Percentiles rank a stretch among this genome's conserved stretches.
Evolutionary conservation across 305 asterid species (phyloP).

Genomic region (Fraxinus albicans): DNA sequence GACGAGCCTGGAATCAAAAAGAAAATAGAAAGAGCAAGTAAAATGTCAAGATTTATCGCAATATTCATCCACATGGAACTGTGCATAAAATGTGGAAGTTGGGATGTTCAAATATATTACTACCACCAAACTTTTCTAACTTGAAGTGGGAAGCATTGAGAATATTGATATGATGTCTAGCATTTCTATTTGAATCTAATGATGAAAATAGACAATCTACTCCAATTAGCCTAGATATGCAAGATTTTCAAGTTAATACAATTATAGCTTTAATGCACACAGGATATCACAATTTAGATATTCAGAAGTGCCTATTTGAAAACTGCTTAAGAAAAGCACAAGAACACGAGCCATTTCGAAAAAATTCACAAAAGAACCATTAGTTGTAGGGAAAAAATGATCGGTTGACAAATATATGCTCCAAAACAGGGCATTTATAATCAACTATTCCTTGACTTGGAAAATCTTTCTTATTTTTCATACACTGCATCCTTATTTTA

Average conservation of each 20-base stretch:
- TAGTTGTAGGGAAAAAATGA: neutral
- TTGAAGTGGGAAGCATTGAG: neutral
- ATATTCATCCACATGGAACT: neutral
- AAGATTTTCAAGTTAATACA: neutral
- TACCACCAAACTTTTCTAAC: neutral
- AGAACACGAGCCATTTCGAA: neutral
- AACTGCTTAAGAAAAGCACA: neutral
- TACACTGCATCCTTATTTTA: neutral
- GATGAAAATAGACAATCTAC: neutral
- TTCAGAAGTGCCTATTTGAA: neutral
- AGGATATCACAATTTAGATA: neutral
- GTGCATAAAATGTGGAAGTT: neutral
- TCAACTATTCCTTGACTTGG: neutral
- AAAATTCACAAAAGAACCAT: neutral
- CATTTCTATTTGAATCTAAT: neutral
- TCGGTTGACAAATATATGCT: neutral
- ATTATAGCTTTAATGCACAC: neutral
- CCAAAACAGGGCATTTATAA: neutral
- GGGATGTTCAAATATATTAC: neutral
- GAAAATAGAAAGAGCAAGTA: neutral
- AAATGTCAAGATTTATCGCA: neutral
- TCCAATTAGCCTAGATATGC: neutral
- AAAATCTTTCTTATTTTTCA: neutral
- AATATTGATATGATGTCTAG: neutral
- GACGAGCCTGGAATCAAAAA: constrained; percentile 72